Evolutionary conservation across 768 basidiomycete species (phyloP).

Genomic region (Kwoniella pini): DNA sequence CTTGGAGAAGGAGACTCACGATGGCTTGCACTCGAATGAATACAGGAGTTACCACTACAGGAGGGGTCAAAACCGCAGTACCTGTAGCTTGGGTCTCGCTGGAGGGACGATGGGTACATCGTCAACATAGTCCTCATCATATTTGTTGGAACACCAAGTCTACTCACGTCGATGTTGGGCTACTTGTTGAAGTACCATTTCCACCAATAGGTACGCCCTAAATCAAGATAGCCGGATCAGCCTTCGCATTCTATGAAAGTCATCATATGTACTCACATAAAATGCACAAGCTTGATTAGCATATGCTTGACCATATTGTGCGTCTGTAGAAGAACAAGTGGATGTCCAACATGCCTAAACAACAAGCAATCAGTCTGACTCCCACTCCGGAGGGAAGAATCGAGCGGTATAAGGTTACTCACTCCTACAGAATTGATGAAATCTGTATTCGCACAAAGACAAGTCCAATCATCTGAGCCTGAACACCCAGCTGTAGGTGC

Average conservation of each 20-base stretch:
- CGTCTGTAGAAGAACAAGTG: constrained; percentile 20
- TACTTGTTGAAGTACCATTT: not conserved
- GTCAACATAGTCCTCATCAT: not conserved
- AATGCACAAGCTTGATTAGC: constrained; percentile 25
- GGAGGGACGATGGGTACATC: not conserved
- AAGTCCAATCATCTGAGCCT: constrained; percentile 22
- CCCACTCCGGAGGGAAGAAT: too few relatives aligned
- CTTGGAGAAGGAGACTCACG: constrained; percentile 13
- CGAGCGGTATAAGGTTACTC: too few relatives aligned
- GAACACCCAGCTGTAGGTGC: constrained; percentile 21
- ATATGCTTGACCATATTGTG: constrained; percentile 26
- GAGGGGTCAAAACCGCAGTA: not conserved
- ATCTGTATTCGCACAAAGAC: constrained; percentile 24
- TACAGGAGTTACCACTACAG: constrained; percentile 2
- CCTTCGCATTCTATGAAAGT: not conserved
- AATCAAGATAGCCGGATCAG: not conserved
- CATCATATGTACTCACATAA: constrained; percentile 11
- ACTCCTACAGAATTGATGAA: constrained; percentile 32
- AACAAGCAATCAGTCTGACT: too few relatives aligned
- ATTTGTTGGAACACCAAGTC: not conserved
- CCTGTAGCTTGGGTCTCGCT: not conserved
- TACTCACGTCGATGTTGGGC: not conserved
- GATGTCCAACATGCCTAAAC: constrained; percentile 30
- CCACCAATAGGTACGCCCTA: constrained; percentile 15
- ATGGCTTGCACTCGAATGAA: constrained; percentile 30